These are phyloP conservation scores for Cercophora samala DNA, from an alignment of 495 filamentous ascomycete genomes.

Conservation along the genomic window DNA sequence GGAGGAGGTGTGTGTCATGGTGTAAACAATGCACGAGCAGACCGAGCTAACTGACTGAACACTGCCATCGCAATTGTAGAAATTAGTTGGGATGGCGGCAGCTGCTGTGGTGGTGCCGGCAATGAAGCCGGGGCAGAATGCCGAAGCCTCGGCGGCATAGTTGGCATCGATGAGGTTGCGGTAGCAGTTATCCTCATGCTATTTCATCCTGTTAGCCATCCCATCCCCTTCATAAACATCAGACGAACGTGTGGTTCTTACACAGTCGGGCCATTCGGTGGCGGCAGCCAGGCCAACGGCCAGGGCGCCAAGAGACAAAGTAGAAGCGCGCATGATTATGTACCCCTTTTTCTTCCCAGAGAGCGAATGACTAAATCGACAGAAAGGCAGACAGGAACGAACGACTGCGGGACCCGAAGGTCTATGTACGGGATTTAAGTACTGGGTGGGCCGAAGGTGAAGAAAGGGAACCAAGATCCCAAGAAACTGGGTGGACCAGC, in stretches of 20 bases:
- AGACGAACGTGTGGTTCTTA: constrained; percentile 18
- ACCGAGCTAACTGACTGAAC: constrained; percentile 33
- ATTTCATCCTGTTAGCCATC: constrained; percentile 11
- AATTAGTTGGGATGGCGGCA: constrained; percentile 27
- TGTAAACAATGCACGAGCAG: constrained; percentile 40
- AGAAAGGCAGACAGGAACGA: constrained; percentile 20
- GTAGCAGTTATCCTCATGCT: constrained; percentile 37
- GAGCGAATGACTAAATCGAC: constrained; percentile 9
- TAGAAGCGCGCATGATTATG: constrained; percentile 21
- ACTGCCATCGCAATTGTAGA: constrained; percentile 28
- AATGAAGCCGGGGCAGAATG: constrained; percentile 31
- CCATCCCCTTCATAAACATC: no score
- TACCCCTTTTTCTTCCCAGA: constrained; percentile 5
- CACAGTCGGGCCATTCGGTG: constrained; percentile 34
- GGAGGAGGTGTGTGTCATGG: constrained; percentile 21
- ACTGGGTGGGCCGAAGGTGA: constrained; percentile 5
- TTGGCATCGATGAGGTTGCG: constrained; percentile 29
- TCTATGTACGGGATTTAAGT: constrained; percentile 13
- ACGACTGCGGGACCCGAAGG: constrained; percentile 21
- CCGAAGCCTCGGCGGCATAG: constrained; percentile 22
- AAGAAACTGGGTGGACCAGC: neutral
- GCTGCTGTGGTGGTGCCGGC: constrained; percentile 22
- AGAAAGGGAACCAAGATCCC: neutral
- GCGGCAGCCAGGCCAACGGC: constrained; percentile 27
- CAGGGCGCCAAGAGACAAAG: constrained; percentile 25